A percentile compares a stretch with the other conserved stretches of the same genome.
These are phyloP conservation scores for Syzygium malaccense DNA, from an alignment of 441 rosid genomes.

Conservation along the genomic window DNA sequence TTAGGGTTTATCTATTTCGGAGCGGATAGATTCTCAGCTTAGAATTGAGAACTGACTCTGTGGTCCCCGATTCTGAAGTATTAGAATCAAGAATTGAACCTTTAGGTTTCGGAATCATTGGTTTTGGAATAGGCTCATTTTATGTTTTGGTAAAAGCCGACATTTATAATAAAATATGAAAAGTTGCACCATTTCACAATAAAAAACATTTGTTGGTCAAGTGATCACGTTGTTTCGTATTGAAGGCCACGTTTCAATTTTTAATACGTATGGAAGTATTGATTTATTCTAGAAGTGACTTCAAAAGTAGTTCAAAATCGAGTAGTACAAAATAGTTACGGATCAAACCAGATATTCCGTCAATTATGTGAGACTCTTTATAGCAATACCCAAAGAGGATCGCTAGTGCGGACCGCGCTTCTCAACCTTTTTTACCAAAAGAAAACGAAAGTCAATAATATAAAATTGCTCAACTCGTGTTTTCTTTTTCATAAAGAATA, in stretches of 20 bases:
- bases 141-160: background rate
- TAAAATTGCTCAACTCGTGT: background rate
- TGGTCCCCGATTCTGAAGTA: accelerated
- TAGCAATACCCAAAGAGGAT: too few relatives aligned
- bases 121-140: background rate
- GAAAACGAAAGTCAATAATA: background rate
- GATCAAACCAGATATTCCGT: background rate
- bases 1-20: background rate
- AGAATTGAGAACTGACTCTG: background rate
- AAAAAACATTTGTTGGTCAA: background rate
- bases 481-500: background rate
- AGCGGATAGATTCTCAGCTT: accelerated
- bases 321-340: background rate
- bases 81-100: accelerated
- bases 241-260: background rate
- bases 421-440: background rate
- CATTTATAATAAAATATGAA: background rate
- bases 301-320: background rate
- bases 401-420: background rate
- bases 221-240: background rate
- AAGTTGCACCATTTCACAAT: background rate
- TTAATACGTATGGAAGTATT: background rate
- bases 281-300: accelerated
- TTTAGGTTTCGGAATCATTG: background rate
- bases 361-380: accelerated